Percentiles rank a stretch among this genome's conserved stretches.
Conservation (phyloP, 2,329 filamentous ascomycete species). For the Allantophomopsis lycopodina region DNA sequence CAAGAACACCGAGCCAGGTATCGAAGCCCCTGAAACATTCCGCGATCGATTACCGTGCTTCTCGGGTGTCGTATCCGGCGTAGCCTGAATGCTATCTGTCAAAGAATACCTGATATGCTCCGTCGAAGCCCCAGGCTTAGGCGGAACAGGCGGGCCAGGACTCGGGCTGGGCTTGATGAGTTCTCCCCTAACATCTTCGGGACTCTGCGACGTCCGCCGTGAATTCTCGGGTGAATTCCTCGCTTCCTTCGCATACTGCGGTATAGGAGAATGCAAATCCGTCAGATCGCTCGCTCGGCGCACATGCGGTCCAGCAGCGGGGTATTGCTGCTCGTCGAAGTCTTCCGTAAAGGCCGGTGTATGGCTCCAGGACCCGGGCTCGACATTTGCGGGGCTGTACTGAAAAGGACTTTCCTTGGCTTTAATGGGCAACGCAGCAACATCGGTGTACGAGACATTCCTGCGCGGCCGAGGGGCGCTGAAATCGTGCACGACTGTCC, state of each 20-base stretch:
- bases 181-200: slow-evolving; percentile 2
- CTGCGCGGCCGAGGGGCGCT: slow-evolving; percentile 41
- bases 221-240: slow-evolving; percentile 7
- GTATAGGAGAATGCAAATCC: slow-evolving; percentile 16
- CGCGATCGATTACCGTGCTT: slow-evolving; percentile 26
- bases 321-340: slow-evolving; percentile 32
- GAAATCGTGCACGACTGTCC: slow-evolving; percentile 51
- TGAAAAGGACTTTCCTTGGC: too few species aligned
- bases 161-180: slow-evolving; percentile 9
- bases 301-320: slow-evolving; percentile 18
- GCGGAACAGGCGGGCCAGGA: slow-evolving; percentile 10
- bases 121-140: slow-evolving; percentile 6
- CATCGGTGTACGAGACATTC: slow-evolving; percentile 19
- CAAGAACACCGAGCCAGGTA: slow-evolving; percentile 27
- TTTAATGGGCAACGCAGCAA: slow-evolving; percentile 1
- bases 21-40: slow-evolving; percentile 34
- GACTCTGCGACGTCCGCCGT: slow-evolving; percentile 4
- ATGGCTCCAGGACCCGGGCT: slow-evolving; percentile 21
- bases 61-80: slow-evolving; percentile 10
- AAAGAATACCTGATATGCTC: not conserved
- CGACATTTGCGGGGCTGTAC: not conserved
- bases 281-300: slow-evolving; percentile 17
- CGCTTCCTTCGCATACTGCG: slow-evolving; percentile 14
- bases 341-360: slow-evolving; percentile 40
- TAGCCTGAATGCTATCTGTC: slow-evolving; percentile 1